These are phyloP conservation scores for Chlamydomonas incerta DNA, from an alignment of 139 green algal genomes.

Conservation along the genomic window DNA sequence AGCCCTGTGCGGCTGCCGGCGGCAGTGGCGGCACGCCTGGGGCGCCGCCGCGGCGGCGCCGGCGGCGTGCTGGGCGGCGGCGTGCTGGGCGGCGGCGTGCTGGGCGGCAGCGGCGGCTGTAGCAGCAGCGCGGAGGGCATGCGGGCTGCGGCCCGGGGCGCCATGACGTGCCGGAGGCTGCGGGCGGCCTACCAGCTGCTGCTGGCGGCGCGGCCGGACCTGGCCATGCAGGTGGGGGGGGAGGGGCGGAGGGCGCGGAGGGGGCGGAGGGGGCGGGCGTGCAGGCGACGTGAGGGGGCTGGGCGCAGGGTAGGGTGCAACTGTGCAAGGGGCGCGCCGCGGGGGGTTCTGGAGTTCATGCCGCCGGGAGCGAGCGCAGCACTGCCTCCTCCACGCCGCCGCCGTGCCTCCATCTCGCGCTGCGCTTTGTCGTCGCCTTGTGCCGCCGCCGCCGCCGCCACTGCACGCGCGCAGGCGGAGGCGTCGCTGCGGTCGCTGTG, in stretches of 20 bases:
- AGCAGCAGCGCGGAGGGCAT: background rate
- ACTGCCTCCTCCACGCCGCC: too few relatives aligned
- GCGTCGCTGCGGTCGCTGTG: slow-evolving; percentile 29
- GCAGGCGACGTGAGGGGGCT: too few relatives aligned
- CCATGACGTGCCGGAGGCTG: slow-evolving; percentile 33
- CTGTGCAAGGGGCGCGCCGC: too few relatives aligned
- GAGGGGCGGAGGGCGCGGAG: too few relatives aligned
- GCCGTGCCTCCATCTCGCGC: too few relatives aligned
- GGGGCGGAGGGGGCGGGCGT: too few relatives aligned
- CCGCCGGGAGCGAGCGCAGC: too few relatives aligned
- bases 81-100: background rate
- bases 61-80: background rate
- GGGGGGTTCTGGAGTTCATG: too few relatives aligned
- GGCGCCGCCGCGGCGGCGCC: background rate
- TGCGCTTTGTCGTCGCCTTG: too few relatives aligned
- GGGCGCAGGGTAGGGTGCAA: too few relatives aligned
- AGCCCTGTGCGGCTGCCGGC: background rate
- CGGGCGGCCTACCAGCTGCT: slow-evolving; percentile 14
- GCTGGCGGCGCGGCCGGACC: slow-evolving; percentile 25
- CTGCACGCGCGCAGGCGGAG: too few relatives aligned
- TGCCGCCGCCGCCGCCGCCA: too few relatives aligned
- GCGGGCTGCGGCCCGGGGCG: background rate
- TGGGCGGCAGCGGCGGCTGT: background rate
- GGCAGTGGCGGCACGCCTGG: background rate
- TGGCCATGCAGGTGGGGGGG: slow-evolving; percentile 22